A percentile compares a stretch with the other conserved stretches of the same genome.
These are phyloP conservation scores for Colletotrichum cordylinicola DNA, from an alignment of 2,329 filamentous ascomycete species.

Conservation along the genomic window DNA sequence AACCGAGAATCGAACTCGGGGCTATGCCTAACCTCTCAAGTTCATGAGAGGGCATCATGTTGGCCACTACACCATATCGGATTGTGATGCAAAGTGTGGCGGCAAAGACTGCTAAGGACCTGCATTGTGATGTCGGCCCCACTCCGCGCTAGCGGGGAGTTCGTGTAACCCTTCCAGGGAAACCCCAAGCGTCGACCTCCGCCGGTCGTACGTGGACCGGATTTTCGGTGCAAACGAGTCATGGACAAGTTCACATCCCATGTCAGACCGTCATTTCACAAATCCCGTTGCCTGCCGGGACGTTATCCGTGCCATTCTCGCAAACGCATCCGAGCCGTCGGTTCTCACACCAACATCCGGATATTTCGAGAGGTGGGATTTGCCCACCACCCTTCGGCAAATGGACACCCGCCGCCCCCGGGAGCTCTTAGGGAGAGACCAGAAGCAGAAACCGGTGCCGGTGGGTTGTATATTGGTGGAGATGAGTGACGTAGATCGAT, in stretches of 20 bases:
- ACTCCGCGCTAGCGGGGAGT: not conserved
- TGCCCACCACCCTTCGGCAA: not conserved
- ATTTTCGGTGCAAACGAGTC: not conserved
- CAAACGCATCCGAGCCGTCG: not conserved
- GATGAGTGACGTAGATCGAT: conserved; percentile 8
- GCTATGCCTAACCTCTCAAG: conserved; percentile 11
- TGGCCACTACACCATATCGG: conserved; percentile 22
- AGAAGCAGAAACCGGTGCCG: not conserved
- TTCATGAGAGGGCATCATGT: conserved; percentile 12
- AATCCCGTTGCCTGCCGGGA: not conserved
- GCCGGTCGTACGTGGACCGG: not conserved
- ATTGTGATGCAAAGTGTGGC: accelerated
- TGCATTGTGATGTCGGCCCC: accelerated
- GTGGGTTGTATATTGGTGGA: not conserved
- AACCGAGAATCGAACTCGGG: conserved; percentile 20
- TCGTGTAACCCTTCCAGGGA: not conserved
- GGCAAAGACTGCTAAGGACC: not conserved
- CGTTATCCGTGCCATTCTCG: not conserved
- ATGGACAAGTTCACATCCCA: not conserved
- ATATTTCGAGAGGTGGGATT: not conserved
- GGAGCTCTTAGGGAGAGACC: not conserved
- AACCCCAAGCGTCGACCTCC: not conserved
- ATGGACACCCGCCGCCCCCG: not conserved
- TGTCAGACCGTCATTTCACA: not conserved
- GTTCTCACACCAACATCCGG: not conserved